Percentiles rank a stretch among this genome's conserved stretches.
Evolutionary conservation across 2,329 filamentous ascomycete species (phyloP).

Genomic region (Calcarisporium arbuscula): DNA sequence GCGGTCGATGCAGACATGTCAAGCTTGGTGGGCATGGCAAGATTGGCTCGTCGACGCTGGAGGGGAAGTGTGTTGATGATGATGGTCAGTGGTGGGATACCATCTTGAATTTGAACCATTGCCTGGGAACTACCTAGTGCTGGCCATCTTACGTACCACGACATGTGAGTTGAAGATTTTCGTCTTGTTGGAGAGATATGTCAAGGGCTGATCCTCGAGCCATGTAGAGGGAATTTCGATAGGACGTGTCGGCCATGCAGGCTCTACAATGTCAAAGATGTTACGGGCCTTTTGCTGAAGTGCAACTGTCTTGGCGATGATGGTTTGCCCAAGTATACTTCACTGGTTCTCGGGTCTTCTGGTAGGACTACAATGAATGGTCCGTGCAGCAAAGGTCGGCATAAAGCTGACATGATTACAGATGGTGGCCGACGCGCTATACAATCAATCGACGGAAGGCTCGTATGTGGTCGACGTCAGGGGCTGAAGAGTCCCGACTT

Average conservation of each 20-base stretch:
- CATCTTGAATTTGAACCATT: conserved; percentile 18
- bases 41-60: conserved; percentile 13
- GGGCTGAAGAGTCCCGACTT: conserved; percentile 11
- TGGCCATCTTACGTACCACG: conserved; percentile 12
- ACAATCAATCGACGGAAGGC: conserved; percentile 10
- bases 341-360: conserved; percentile 10
- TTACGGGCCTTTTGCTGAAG: conserved; percentile 9
- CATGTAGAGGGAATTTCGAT: conserved; percentile 16
- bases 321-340: conserved; percentile 8
- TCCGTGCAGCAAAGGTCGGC: not conserved
- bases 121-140: conserved; percentile 13
- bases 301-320: conserved; percentile 13
- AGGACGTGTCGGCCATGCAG: conserved; percentile 15
- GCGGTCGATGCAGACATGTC: conserved; percentile 13
- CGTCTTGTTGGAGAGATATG: not conserved
- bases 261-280: conserved; percentile 3
- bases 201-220: not conserved
- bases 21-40: conserved; percentile 14
- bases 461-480: conserved; percentile 14
- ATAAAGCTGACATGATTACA: conserved; percentile 3
- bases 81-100: conserved; percentile 16
- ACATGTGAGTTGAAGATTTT: conserved; percentile 14
- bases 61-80: conserved; percentile 14
- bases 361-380: conserved; percentile 7
- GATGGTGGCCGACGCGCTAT: conserved; percentile 10